Evolutionary conservation across 225 moss, liverwort and hornwort genomes (phyloP), one percentile per base, ranked within the genome.

Genomic region (Marchantia polymorpha): DNA sequence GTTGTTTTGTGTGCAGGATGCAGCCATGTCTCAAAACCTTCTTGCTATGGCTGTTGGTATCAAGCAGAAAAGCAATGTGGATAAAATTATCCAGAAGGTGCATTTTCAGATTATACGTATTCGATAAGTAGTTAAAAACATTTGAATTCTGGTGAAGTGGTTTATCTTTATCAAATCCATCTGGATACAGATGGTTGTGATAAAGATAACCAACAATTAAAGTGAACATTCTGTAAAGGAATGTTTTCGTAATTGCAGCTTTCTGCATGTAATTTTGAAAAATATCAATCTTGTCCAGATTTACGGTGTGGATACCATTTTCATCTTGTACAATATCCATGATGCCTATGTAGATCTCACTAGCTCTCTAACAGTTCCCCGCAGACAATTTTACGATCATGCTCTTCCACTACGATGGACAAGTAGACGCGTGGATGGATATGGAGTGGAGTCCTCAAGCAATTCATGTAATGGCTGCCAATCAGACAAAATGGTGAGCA

Each of bases 31-130:
- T 10, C 85, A 88, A 75, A 94, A 91, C 78, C 73, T 96, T 75
- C 80, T 96, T 76, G 96, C 96, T 31, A 89, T 96, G 89, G 87
- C 96, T 20, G 91, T 94, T 0, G 96, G 96, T 78, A 84, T 96
- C 85, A 94, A 94, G 79, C 96, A 94, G 77, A 94, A 91, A 86
- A 69, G 31, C 10, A 77, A 68, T 12, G 96, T 96, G 12, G 70
- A 94, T 76, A 82, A 85, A 66, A 92, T 96, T 53, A 87, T 92
- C 49, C 84, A 83, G 31, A 96, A 99, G 93, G 94, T 94, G 58
- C 4, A 15, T 19, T 51, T n/a, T 54, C 26, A 14, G 14, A 56
- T 19, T 56, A 39, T 56, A 56, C 56, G 56, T 1, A 3, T n/a
- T 56, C 9, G 56, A 1, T 56, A 12, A 56, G 1, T 39, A 39